Base-by-base conservation (phyloP, 2,329 filamentous ascomycete genomes). In the Colletotrichum sp. region DNA sequence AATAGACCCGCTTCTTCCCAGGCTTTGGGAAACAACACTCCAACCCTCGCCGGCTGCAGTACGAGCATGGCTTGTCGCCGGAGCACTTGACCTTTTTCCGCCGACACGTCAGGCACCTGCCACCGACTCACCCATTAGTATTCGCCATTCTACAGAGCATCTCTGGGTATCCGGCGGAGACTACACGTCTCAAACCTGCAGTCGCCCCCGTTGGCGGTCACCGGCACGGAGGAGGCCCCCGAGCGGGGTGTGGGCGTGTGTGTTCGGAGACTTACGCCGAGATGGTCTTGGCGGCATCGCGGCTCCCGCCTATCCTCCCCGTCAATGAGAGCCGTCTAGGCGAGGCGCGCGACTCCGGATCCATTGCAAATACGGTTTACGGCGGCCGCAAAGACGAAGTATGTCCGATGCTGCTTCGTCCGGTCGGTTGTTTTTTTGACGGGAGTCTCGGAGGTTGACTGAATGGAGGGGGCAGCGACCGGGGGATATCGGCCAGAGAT, bases 71-170 rank as follows among this genome's bases (percentile, higher is more conserved):
- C 43, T 38, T 55, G 13, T 66, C 59, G 29, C 74, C 74, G 21
- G 74, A 72, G 66, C 74, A 76, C 27, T 76, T 76, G 12, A 76
- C 66, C 66, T 75, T 76, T 12, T 70, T 71, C 21, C 73, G 68
- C 7, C 74, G 57, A 31, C 74, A 76, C 2, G 76, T 76, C 16
- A 75, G 29, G 34, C 76, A 77, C 9, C 76, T 76, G 36, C 29
- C 13, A 27, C 8, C 13, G 12, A 21, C 13, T 47, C 21, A 29
- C 4, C 8, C 6, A 5, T 64, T 4, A 64, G 61, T 9, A 31
- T 15, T 11, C 58, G 24, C 2, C 31, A 27, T 8, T 6, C 5
- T 8, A 27, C 8, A 3, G 7, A 9, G 2, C 6, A 15, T 13
- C 18, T 51, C n/a, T 8, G 8, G 8, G 18, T 11, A 47, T n/a